These are phyloP conservation scores for Candida alai DNA, from an alignment of 805 yeast genomes.

Conservation along the genomic window DNA sequence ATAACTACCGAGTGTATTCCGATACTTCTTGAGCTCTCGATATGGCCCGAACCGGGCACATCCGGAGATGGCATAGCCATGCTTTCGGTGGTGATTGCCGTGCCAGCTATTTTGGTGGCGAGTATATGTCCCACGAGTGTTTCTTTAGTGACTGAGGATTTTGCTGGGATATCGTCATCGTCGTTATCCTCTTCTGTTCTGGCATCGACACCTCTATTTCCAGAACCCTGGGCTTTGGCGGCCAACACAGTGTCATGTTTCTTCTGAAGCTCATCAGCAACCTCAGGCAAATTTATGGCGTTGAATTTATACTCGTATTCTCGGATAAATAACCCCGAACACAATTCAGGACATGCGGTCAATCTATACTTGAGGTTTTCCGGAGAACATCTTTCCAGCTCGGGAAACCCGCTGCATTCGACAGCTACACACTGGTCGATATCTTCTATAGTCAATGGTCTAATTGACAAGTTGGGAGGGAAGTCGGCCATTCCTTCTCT, in stretches of 20 bases:
- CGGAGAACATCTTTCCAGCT: conserved; percentile 61
- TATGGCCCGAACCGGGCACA: conserved; percentile 52
- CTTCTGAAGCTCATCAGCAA: conserved; percentile 30
- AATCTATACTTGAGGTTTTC: conserved; percentile 67
- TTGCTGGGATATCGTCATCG: conserved; percentile 40
- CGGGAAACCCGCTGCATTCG: conserved; percentile 69
- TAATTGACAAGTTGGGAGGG: conserved; percentile 48
- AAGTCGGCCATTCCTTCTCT: conserved; percentile 35
- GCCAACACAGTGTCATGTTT: conserved; percentile 17
- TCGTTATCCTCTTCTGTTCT: conserved; percentile 26
- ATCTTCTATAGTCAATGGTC: conserved; percentile 81
- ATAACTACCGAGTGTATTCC: conserved; percentile 84
- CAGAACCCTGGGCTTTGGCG: conserved; percentile 28
- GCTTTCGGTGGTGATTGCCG: conserved; percentile 49
- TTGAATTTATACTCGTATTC: conserved; percentile 49
- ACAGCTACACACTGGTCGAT: conserved; percentile 54
- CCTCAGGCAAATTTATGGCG: conserved; percentile 39
- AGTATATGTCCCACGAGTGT: conserved; percentile 75
- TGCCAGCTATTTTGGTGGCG: conserved; percentile 63
- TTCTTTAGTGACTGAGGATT: conserved; percentile 52
- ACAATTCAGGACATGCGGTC: conserved; percentile 80
- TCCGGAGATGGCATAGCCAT: conserved; percentile 63
- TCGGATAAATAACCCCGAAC: conserved; percentile 82
- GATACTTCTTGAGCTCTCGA: conserved; percentile 66
- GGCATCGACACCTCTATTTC: conserved; percentile 18